These are phyloP conservation scores for Psilocybe subaeruginosa DNA, from an alignment of 768 basidiomycete genomes.

Conservation along the genomic window DNA sequence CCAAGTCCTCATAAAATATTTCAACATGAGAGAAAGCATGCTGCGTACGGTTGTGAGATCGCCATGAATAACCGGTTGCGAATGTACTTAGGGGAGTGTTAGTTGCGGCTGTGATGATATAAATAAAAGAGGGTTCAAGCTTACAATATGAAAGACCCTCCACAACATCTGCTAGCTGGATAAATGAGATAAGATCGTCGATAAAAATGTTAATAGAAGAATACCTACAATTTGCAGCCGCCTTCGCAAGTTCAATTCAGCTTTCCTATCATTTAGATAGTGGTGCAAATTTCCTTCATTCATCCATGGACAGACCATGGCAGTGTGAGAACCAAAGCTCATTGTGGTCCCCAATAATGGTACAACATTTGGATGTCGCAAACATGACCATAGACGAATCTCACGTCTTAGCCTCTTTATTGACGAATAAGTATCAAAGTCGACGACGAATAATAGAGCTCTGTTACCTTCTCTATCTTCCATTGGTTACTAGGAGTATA, in stretches of 20 bases:
- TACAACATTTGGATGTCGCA: constrained; percentile 9
- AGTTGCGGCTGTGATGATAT: too few relatives aligned
- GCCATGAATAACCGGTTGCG: constrained; percentile 7
- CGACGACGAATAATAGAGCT: neutral
- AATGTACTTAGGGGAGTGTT: constrained; percentile 1
- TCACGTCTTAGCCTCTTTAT: constrained; percentile 4
- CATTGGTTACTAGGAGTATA: constrained; percentile 10
- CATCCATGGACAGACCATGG: constrained; percentile 16
- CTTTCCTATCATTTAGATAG: neutral
- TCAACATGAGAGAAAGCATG: neutral
- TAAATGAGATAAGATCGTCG: neutral
- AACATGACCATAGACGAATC: constrained; percentile 3
- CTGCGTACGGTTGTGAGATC: constrained; percentile 8
- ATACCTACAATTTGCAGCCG: constrained; percentile 8
- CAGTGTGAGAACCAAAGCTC: constrained; percentile 2
- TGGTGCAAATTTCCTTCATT: constrained; percentile 3
- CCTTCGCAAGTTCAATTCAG: neutral
- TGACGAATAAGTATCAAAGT: neutral
- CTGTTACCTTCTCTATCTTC: constrained; percentile 15
- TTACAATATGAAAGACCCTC: constrained; percentile 10
- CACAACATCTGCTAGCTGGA: constrained; percentile 2
- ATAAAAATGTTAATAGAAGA: neutral
- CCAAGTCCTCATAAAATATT: neutral
- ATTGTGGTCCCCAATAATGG: constrained; percentile 1
- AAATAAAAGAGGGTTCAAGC: neutral